Evolutionary conservation across 805 yeast species (phyloP).

Genomic region (Candida silvicultrix): DNA sequence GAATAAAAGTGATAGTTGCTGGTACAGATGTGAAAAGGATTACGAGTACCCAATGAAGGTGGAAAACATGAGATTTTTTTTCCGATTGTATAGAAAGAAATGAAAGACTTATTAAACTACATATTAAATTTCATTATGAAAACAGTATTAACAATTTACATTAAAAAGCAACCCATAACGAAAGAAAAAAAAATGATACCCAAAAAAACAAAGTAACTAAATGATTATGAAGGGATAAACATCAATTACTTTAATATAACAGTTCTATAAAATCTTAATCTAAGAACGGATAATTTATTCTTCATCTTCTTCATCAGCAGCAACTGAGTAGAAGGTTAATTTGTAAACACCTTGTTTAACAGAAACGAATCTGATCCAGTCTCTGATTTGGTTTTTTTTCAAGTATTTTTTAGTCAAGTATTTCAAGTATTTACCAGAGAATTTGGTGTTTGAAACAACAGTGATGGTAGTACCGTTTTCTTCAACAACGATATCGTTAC

Average conservation of each 20-base stretch:
- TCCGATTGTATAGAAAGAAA: constrained; percentile 61
- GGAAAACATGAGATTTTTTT: constrained; percentile 85
- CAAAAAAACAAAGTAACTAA: constrained; percentile 6
- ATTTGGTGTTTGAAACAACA: constrained; percentile 83
- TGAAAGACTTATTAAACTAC: constrained; percentile 11
- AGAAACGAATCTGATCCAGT: constrained; percentile 99
- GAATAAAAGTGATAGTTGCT: constrained; percentile 63
- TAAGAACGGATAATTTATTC: constrained; percentile 53
- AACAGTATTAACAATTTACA: constrained; percentile 11
- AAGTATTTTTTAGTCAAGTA: constrained; percentile 99
- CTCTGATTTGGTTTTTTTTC: constrained; percentile 99
- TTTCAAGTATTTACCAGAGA: constrained; percentile 99
- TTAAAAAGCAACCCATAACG: constrained; percentile 14
- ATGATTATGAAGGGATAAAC: constrained; percentile 10
- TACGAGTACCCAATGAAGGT: constrained; percentile 60
- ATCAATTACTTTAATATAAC: constrained; percentile 10
- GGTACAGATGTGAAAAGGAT: constrained; percentile 61
- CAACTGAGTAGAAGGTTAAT: constrained; percentile 98
- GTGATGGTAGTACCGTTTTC: constrained; percentile 88
- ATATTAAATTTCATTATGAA: background rate
- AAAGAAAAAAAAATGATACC: constrained; percentile 13
- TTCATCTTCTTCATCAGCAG: constrained; percentile 93
- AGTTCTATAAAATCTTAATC: background rate
- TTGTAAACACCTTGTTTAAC: constrained; percentile 93
- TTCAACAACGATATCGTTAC: constrained; percentile 86